Percentiles rank a stretch among this genome's conserved stretches.
phyloP scores from a whole-genome alignment of 2,329 filamentous ascomycete species.

The Xylariaceae sp. region DNA sequence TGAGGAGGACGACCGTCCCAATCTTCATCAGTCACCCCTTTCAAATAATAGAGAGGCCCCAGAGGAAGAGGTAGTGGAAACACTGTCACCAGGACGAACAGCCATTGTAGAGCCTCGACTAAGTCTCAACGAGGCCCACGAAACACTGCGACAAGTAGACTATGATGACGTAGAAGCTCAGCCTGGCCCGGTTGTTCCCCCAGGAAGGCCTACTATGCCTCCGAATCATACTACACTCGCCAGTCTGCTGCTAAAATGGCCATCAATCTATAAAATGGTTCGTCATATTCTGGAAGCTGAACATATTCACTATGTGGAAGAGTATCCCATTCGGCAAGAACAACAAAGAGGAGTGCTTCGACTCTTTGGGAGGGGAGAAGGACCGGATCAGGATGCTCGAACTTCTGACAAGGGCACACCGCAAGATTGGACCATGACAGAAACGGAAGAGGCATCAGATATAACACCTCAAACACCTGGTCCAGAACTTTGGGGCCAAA shows the following conservation, averaged over 20 bases:
- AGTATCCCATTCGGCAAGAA: slow-evolving; percentile 80
- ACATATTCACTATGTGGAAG: slow-evolving; percentile 62
- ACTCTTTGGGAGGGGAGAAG: slow-evolving; percentile 81
- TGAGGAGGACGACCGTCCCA: slow-evolving; percentile 41
- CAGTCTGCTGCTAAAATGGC: slow-evolving; percentile 78
- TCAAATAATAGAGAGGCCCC: slow-evolving; percentile 24
- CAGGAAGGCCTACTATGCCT: slow-evolving; percentile 73
- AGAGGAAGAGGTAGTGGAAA: slow-evolving; percentile 31
- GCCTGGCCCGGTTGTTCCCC: slow-evolving; percentile 57
- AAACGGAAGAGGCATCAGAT: slow-evolving; percentile 55
- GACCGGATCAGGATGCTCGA: slow-evolving; percentile 59
- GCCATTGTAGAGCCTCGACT: slow-evolving; percentile 34
- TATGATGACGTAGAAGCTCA: slow-evolving; percentile 58
- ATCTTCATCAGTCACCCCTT: slow-evolving; percentile 32
- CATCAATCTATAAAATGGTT: slow-evolving; percentile 70
- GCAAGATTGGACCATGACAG: slow-evolving; percentile 43
- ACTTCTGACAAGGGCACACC: slow-evolving; percentile 52
- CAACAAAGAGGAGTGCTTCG: slow-evolving; percentile 75
- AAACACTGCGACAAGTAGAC: slow-evolving; percentile 43
- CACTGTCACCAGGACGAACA: slow-evolving; percentile 40
- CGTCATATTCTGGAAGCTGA: slow-evolving; percentile 53
- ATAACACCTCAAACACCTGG: slow-evolving; percentile 60
- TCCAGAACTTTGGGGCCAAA: slow-evolving; percentile 63
- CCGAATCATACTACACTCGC: slow-evolving; percentile 90
- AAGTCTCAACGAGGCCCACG: slow-evolving; percentile 40